phyloP scores from a whole-genome alignment of 2,329 filamentous ascomycete species.

The Penicillium expansum region DNA sequence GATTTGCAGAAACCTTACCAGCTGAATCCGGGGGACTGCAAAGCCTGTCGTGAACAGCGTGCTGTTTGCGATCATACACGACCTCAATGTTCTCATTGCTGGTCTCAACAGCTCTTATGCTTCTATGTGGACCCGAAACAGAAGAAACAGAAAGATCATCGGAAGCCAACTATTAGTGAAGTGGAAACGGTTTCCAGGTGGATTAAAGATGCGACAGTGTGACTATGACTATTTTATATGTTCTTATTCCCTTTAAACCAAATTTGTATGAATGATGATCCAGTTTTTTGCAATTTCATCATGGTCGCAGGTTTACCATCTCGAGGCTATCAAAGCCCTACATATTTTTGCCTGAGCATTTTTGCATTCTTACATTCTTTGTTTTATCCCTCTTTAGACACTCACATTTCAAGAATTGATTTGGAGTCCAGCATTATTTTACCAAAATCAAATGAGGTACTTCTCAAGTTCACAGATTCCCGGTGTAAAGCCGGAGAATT shows the following conservation, averaged over 20 bases:
- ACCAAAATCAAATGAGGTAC: neutral
- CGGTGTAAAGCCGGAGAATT: neutral
- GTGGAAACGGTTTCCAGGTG: neutral
- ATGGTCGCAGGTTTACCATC: neutral
- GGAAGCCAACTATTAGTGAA: constrained; percentile 6
- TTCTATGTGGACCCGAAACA: constrained; percentile 33
- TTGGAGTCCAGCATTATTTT: neutral
- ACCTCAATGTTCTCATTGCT: constrained; percentile 34
- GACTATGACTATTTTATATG: neutral
- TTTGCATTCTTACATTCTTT: neutral
- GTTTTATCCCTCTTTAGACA: neutral
- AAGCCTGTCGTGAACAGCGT: constrained; percentile 30
- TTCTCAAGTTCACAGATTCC: neutral
- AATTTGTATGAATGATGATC: too few relatives aligned
- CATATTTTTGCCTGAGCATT: neutral
- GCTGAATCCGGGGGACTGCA: constrained; percentile 18
- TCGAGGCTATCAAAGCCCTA: neutral
- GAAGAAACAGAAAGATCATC: constrained; percentile 16
- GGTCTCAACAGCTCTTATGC: constrained; percentile 33
- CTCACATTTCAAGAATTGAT: neutral
- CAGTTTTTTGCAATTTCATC: neutral
- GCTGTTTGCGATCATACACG: constrained; percentile 28
- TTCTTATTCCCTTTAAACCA: too few relatives aligned
- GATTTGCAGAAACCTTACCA: constrained; percentile 11
- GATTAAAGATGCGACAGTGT: neutral